Evolutionary conservation across 2,329 filamentous ascomycete species (phyloP).

Genomic region (Trichoderma cornu-damae): DNA sequence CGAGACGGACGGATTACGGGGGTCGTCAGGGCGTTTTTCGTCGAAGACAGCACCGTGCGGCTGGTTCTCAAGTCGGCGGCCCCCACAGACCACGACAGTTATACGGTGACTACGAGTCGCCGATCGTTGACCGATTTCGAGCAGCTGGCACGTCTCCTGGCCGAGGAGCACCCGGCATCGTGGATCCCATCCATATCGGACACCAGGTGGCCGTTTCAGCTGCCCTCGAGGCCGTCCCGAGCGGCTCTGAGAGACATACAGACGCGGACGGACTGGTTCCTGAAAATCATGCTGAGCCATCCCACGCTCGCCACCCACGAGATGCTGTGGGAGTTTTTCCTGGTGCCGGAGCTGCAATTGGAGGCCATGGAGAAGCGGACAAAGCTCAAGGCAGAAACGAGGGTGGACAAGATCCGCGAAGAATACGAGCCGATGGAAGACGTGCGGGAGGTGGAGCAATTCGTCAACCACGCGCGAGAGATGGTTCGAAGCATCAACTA

Average conservation of each 20-base stretch:
- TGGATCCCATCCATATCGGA: conserved; percentile 80
- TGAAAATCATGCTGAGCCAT: conserved; percentile 80
- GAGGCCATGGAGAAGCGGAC: conserved; percentile 87
- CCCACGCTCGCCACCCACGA: conserved; percentile 94
- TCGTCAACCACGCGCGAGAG: conserved; percentile 84
- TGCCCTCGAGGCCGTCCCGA: conserved; percentile 85
- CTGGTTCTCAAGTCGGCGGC: conserved; percentile 92
- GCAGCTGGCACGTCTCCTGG: conserved; percentile 75
- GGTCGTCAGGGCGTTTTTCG: conserved; percentile 92
- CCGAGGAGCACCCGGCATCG: conserved; percentile 87
- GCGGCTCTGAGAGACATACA: conserved; percentile 85
- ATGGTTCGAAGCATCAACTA: conserved; percentile 81
- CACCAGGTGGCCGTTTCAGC: conserved; percentile 82
- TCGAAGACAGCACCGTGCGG: conserved; percentile 90
- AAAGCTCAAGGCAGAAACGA: conserved; percentile 75
- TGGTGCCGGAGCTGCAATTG: conserved; percentile 88
- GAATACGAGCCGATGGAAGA: conserved; percentile 82
- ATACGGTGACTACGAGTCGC: conserved; percentile 91
- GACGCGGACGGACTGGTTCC: conserved; percentile 76
- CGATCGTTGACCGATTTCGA: conserved; percentile 87
- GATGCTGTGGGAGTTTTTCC: conserved; percentile 97
- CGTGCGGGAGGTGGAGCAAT: conserved; percentile 83
- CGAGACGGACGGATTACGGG: conserved; percentile 80
- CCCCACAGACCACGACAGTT: conserved; percentile 72
- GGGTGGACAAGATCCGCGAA: conserved; percentile 78